Conservation (phyloP, 1,139 yeast species). For the Yamadazyma atlantica region DNA sequence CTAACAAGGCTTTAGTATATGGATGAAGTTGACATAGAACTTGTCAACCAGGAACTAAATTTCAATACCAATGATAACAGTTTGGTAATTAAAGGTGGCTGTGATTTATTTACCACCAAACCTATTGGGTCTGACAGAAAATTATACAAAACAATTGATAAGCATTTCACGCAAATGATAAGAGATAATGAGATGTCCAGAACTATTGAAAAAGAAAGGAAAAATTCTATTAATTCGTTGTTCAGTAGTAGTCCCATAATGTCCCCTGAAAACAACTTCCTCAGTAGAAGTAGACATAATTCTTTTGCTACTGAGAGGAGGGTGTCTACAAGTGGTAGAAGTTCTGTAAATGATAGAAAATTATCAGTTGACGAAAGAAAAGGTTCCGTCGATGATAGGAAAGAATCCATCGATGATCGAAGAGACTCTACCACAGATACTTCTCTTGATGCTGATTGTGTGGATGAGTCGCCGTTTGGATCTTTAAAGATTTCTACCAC, state of each 20-base stretch:
- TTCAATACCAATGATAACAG: conserved; percentile 88
- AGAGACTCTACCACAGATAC: conserved; percentile 15
- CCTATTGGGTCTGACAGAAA: conserved; percentile 89
- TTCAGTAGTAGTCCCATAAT: conserved; percentile 37
- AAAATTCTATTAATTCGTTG: conserved; percentile 35
- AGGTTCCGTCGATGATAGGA: conserved; percentile 11
- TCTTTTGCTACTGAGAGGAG: conserved; percentile 3
- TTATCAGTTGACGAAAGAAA: conserved; percentile 20
- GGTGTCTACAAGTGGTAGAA: conserved; percentile 5
- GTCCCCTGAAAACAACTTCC: conserved; percentile 19
- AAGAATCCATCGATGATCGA: neutral
- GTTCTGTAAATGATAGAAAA: conserved; percentile 26
- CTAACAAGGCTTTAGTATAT: conserved; percentile 54
- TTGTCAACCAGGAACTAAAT: conserved; percentile 81
- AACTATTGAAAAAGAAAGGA: conserved; percentile 41
- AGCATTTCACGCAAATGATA: conserved; percentile 66
- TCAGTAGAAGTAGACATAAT: conserved; percentile 15
- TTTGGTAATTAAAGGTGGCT: conserved; percentile 74
- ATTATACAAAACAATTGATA: conserved; percentile 82
- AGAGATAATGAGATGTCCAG: conserved; percentile 54
- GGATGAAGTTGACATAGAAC: conserved; percentile 87
- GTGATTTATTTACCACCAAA: conserved; percentile 92
- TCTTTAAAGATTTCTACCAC: conserved; percentile 83
- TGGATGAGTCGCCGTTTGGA: conserved; percentile 84
- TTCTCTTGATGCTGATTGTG: conserved; percentile 22